Evolutionary conservation across 768 basidiomycete genomes (phyloP), one percentile per base, ranked within the genome.

Genomic region (Tulasnella sp.): DNA sequence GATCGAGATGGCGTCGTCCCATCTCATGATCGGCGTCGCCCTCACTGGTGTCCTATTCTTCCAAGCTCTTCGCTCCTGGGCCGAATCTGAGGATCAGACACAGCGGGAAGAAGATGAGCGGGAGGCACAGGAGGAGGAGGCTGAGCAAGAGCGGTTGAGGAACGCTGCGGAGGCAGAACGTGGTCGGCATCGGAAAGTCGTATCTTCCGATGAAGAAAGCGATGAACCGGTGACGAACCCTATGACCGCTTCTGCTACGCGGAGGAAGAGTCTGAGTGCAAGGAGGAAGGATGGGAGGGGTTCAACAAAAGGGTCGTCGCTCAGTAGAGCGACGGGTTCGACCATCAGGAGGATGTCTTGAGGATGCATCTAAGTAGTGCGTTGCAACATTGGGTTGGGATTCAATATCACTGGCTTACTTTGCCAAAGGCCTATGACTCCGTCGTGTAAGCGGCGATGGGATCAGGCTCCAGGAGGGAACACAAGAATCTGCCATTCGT

Each of bases 51-150:
- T 92, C 26, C 74, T 92, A 32, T 80, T 83, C 8, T 77, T 92
- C 24, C 89, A 92, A 73, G 87, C 88, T 0, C 86, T 85, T 47
- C 80, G 88, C 45, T 85, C 82, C 74, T 92, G 88, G 88, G 86
- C 85, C 3, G 89, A 92, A 68, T 80, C 79, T 29, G 76, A 82
- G 15, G 86, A 88, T 47, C 32, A 41, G 43, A 42, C 50, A 43
- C 24, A 49, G 63, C 45, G 51, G 15, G 11, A 34, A 29, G 51
- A 51, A 32, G 47, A 48, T 11, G 47, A 48, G n/a, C 19, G 47
- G 7, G 19, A 23, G 23, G 55, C 41, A 10, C 34, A 15, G 34
- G 34, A 38, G 15, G 34, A 38, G 15, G 55, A 38, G 8, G 55
- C 42, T n/a, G 55, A 43, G 42, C 13, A 43, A 4, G 30, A 45